Evolutionary conservation across 768 basidiomycete species (phyloP).

Genomic region (Phylloporus sp.): DNA sequence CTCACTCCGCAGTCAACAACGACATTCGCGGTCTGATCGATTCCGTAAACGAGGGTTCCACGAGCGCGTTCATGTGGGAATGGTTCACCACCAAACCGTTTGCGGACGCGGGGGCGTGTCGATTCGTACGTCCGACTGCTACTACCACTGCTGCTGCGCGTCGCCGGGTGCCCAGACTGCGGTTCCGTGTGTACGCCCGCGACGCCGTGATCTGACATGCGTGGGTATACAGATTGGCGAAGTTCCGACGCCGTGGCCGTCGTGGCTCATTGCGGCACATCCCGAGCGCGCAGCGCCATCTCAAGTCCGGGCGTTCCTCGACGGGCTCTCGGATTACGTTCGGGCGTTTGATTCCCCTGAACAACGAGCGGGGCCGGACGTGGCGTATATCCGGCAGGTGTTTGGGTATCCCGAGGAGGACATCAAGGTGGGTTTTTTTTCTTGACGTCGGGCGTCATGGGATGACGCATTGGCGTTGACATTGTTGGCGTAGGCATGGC

Average conservation of each 20-base stretch:
- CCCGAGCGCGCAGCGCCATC: conserved; percentile 52
- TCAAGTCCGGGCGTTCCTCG: conserved; percentile 56
- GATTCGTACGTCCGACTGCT: conserved; percentile 77
- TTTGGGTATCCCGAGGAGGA: conserved; percentile 84
- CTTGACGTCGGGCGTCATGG: no score
- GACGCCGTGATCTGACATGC: no score
- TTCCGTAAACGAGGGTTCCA: conserved; percentile 84
- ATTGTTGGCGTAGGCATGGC: conserved; percentile 57
- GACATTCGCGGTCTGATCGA: conserved; percentile 76
- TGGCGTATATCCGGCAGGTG: conserved; percentile 68
- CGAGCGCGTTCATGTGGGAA: conserved; percentile 93
- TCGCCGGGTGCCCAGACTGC: no score
- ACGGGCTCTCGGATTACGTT: conserved; percentile 59
- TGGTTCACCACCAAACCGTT: conserved; percentile 88
- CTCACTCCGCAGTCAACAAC: conserved; percentile 63
- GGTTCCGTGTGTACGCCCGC: no score
- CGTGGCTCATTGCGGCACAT: conserved; percentile 91
- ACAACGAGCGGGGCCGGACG: conserved; percentile 51
- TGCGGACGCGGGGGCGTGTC: conserved; percentile 69
- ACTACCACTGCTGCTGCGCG: background rate
- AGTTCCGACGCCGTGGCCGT: conserved; percentile 93
- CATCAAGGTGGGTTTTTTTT: conserved; percentile 48
- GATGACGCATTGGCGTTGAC: background rate
- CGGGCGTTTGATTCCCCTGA: conserved; percentile 58
- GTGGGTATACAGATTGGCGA: conserved; percentile 85